phyloP scores from a whole-genome alignment of 805 yeast species.

The Lipomyces spencermartinsiae region DNA sequence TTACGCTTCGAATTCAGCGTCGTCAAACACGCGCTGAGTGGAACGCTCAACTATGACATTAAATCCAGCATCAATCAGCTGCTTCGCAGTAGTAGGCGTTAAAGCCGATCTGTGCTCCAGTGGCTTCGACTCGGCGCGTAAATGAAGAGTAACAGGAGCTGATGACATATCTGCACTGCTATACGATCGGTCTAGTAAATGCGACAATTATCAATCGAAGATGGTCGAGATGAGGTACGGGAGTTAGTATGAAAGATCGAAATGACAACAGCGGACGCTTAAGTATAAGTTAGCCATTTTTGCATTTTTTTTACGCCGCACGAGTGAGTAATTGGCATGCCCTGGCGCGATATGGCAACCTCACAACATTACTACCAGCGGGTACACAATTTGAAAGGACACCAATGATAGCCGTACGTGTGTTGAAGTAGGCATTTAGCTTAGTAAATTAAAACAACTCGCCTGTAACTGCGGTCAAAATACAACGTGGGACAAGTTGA shows the following conservation, averaged over 20 bases:
- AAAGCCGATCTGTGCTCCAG: slow-evolving; percentile 96
- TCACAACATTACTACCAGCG: background rate
- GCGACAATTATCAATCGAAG: background rate
- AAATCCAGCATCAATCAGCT: slow-evolving; percentile 85
- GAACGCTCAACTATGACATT: slow-evolving; percentile 87
- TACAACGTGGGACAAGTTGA: too few species aligned
- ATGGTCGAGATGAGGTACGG: background rate
- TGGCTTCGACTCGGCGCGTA: slow-evolving; percentile 97
- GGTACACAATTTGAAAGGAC: background rate
- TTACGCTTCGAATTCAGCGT: slow-evolving; percentile 67
- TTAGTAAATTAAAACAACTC: too few species aligned
- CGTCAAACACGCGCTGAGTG: slow-evolving; percentile 77
- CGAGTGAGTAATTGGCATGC: background rate
- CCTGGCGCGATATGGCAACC: background rate
- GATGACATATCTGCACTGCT: slow-evolving; percentile 11
- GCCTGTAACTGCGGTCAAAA: too few species aligned
- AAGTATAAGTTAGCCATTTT: background rate
- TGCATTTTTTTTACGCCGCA: background rate
- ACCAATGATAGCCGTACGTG: too few species aligned
- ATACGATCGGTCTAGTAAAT: background rate
- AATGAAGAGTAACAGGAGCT: slow-evolving; percentile 67
- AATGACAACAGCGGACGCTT: background rate
- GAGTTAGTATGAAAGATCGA: background rate
- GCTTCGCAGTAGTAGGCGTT: slow-evolving; percentile 88
- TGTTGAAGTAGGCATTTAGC: too few species aligned